Evolutionary conservation across 2,329 filamentous ascomycete species (phyloP), one percentile per base, ranked within the genome.

Genomic region (Capronia americana): DNA sequence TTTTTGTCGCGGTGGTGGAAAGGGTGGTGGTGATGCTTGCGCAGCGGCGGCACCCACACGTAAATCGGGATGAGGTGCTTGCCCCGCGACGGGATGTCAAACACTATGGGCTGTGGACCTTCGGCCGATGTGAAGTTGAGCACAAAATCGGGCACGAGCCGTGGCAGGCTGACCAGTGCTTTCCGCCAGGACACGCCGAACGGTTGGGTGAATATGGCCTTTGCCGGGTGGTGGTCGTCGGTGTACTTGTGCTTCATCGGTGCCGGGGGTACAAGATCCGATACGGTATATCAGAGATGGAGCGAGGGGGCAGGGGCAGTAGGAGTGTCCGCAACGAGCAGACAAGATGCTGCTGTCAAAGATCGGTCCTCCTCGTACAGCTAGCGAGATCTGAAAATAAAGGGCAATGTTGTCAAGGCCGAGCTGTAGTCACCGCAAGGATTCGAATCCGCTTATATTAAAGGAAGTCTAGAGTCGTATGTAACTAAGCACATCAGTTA

Each of bases 51-150:
- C 41, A 73, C 64, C 53, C 70, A 73, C 58, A 73, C 68, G 56
- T 72, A 70, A 38, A 72, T 54, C 10, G 72, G 72, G 51, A 73
- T 73, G 34, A 61, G n/a, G 58, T 73, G 70, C 11, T 57, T 50
- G 30, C 62, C 68, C 11, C 71, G 66, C 5, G 72, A 72, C 2
- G 71, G 68, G 51, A 73, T 56, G 24, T 72, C 69, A 26, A 70
- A 64, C 11, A 72, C 68, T 4, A 73, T 57, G 2, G 72, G 72
- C 12, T 72, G 69, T 50, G 72, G 72, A 28, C 72, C 72, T 26
- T 73, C 65, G 10, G 70, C 67, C 23, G 67, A 67, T 4, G 72
- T 73, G 63, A 71, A 66, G 30, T 67, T 65, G 34, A 73, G 65
- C 20, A 72, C 67, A 30, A 68, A 65, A 48, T 71, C 63, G 0